Conservation (phyloP, 2,329 filamentous ascomycete species). For the Paecilomyces sp. region DNA sequence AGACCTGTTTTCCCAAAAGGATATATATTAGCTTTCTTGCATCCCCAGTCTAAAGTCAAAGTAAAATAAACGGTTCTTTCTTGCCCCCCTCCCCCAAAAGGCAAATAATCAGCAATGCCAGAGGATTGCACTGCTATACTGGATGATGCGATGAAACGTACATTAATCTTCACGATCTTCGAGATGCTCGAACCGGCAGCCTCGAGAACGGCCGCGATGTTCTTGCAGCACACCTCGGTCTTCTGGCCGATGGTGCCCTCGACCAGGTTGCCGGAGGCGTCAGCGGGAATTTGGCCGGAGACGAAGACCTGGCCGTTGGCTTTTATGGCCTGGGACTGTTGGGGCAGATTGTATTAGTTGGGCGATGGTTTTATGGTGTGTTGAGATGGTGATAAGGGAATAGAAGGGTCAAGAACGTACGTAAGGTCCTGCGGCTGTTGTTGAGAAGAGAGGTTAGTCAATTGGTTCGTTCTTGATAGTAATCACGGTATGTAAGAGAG, state of each 20-base stretch:
- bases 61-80: no score
- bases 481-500: background rate
- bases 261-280: constrained; percentile 53
- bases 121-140: no score
- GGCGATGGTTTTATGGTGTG: background rate
- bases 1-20: constrained; percentile 47
- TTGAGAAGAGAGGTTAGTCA: background rate
- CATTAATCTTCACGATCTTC: constrained; percentile 80
- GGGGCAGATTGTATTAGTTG: constrained; percentile 7
- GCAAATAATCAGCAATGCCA: no score
- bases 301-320: constrained; percentile 63
- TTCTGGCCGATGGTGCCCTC: constrained; percentile 60
- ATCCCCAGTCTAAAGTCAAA: no score
- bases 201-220: constrained; percentile 74
- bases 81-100: no score
- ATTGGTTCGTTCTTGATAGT: background rate
- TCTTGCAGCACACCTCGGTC: constrained; percentile 66
- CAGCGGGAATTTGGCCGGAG: constrained; percentile 70
- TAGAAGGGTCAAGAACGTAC: constrained; percentile 20
- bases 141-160: constrained; percentile 13
- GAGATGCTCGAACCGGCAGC: constrained; percentile 71
- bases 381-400: background rate
- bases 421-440: constrained; percentile 35
- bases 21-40: background rate
- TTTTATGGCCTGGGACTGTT: constrained; percentile 54